phyloP scores from a whole-genome alignment of 1,284 basidiomycete species.

The Ganoderma multipileum region DNA sequence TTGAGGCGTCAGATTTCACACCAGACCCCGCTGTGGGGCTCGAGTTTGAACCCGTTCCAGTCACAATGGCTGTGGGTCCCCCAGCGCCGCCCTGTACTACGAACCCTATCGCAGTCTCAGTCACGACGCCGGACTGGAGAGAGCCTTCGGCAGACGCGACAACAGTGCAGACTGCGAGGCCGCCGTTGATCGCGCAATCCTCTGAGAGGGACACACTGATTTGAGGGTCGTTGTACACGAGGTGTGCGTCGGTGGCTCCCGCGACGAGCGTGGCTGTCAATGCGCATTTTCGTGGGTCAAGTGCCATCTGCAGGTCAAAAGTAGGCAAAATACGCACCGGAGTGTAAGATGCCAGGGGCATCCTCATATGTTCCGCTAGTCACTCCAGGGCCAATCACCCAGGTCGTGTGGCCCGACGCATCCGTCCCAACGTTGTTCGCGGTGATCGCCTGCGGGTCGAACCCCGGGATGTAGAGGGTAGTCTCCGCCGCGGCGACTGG shows the following conservation, averaged over 20 bases:
- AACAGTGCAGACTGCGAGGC: constrained; percentile 36
- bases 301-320: no score
- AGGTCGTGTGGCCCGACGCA: constrained; percentile 50
- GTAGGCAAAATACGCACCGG: constrained; percentile 40
- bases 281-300: no score
- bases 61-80: constrained; percentile 8
- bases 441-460: constrained; percentile 51
- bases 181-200: constrained; percentile 34
- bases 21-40: constrained; percentile 17
- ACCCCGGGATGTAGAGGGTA: constrained; percentile 52
- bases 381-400: constrained; percentile 45
- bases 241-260: constrained; percentile 35
- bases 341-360: constrained; percentile 43
- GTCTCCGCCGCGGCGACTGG: constrained; percentile 37
- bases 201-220: constrained; percentile 30
- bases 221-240: constrained; percentile 32
- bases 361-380: constrained; percentile 42
- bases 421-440: constrained; percentile 49
- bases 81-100: constrained; percentile 33
- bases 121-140: constrained; percentile 15
- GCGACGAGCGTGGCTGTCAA: constrained; percentile 39
- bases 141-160: constrained; percentile 24
- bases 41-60: background rate
- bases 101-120: constrained; percentile 34
- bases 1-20: background rate